Conservation (phyloP, 2,329 filamentous ascomycete genomes). For the Zymoseptoria crescenta region DNA sequence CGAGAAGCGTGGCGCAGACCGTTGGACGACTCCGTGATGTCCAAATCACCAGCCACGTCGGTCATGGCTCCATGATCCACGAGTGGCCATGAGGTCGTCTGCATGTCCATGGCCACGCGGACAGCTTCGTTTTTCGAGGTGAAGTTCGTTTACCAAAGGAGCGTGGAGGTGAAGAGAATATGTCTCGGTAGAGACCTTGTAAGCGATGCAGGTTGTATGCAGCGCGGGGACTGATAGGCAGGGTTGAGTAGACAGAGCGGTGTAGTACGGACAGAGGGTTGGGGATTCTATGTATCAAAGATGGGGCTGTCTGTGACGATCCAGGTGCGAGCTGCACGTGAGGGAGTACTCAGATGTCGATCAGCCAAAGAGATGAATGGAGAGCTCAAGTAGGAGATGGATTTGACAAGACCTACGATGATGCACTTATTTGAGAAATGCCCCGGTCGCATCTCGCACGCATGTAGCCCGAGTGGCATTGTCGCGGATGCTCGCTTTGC, state of each 20-base stretch:
- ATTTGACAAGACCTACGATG: conserved; percentile 16
- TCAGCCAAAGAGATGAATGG: background rate
- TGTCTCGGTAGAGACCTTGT: background rate
- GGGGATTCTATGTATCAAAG: conserved; percentile 10
- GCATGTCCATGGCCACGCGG: conserved; percentile 10
- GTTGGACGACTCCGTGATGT: conserved; percentile 12
- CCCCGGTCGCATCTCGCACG: conserved; percentile 18
- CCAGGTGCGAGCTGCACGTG: conserved; percentile 10
- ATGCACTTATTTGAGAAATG: conserved; percentile 21
- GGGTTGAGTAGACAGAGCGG: conserved; percentile 15
- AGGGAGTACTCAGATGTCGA: conserved; percentile 1
- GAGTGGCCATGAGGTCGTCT: conserved; percentile 10
- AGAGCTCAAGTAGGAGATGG: conserved; percentile 8
- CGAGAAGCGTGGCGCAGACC: conserved; percentile 11
- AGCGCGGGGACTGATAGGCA: conserved; percentile 8
- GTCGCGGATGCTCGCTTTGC: conserved; percentile 22
- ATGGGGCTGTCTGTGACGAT: conserved; percentile 11
- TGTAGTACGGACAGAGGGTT: conserved; percentile 18
- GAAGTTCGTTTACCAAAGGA: background rate
- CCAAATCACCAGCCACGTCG: conserved; percentile 11
- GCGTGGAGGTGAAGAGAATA: background rate
- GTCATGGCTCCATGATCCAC: conserved; percentile 10
- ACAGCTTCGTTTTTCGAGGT: background rate
- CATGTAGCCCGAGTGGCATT: conserved; percentile 18
- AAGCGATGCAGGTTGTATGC: conserved; percentile 1